Base-by-base conservation (phyloP, 192 early-diverging fungal genomes). In the Podila horticola region DNA sequence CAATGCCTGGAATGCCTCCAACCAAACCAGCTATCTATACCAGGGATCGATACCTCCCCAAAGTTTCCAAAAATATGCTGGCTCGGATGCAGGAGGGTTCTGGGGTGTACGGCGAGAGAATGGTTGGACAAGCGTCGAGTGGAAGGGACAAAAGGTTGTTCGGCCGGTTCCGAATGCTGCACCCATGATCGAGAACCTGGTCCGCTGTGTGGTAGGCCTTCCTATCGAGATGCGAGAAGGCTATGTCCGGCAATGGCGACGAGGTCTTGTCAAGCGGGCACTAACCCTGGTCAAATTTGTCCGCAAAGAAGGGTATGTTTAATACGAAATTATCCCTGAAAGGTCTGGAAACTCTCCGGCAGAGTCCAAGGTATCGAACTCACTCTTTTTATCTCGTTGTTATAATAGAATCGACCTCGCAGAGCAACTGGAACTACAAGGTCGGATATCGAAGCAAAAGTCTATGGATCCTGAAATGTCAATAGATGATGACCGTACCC, bases 161-260 rank as follows among this genome's bases (percentile, higher is more conserved):
- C 70, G 82, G 48, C 72, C 66, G 1, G 82, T 82, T 13, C 70
- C 77, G 38, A 50, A 34, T 8, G 82, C 82, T 22, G 87, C 87
- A 2, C 85, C 87, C 4, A 83, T 82, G 70, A 71, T 88, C 0
- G 84, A 85, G 48, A 83, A 81, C 22, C 62, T 88, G 30, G 69
- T 88, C 0, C 70, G 76, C 17, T 85, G 86, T 58, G 71, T 71
- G 17, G 72, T 79, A 2, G 73, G 74, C 19, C 55, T 88, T 3
- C 87, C 87, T 0, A 61, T 81, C 8, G 68, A 83, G 33, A 85
- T 86, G 83, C 77, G 87, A 55, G 87, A 88, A 62, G 84, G 82
- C 0, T 88, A 85, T 73, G 82, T 85, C 5, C 72, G 84, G 6
- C 85, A 88, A 62, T 88, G 87, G 87, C 71, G 87, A 28, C 67